Base-by-base conservation (phyloP, 2,329 filamentous ascomycete species). In the Simplicillium aogashimaense region DNA sequence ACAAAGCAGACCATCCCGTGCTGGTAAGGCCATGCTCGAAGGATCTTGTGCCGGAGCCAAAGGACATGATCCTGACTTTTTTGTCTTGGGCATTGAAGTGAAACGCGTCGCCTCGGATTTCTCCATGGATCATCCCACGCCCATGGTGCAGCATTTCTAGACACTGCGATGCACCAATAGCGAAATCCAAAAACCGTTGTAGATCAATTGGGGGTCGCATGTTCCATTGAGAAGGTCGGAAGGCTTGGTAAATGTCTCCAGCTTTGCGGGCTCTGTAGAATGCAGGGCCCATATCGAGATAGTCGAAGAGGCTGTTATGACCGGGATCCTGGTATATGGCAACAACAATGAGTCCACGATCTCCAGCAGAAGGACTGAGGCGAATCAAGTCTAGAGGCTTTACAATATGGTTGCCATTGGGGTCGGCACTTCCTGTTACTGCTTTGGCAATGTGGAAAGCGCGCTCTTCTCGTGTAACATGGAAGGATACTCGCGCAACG, bases 91-190 rank as follows among this genome's bases (percentile, higher is more conserved):
- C 56, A 50, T 85, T 84, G 66, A 86, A 94, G 56, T 95, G 87
- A 53, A 95, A 95, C 1, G 88, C 84, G 60, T 97, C 90, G 5
- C 81, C 85, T 20, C 90, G 76, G 38, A 97, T 81, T 61, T 97
- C 90, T 35, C 90, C 90, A 52, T 95, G 90, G 2, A 95, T 82
- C 42, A 88, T 78, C 44, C 86, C 82, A 43, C 90, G 77, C 8
- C 84, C 81, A 60, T 95, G 88, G 53, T 97, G 90, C n/a, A 97
- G 65, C 36, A 94, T 79, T 59, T 95, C 89, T 36, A 94, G 64
- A 54, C 86, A 94, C 58, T 94, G 78, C 6, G 84, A 78, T 2
- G 89, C 85, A 17, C 89, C 89, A 43, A 95, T 86, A 25, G 89
- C 90, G 55, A 95, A 95, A 53, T 94, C 83, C 20, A 97, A 72